Evolutionary conservation across 257 asterid genomes (phyloP).

Genomic region (Penstemon newberryi): DNA sequence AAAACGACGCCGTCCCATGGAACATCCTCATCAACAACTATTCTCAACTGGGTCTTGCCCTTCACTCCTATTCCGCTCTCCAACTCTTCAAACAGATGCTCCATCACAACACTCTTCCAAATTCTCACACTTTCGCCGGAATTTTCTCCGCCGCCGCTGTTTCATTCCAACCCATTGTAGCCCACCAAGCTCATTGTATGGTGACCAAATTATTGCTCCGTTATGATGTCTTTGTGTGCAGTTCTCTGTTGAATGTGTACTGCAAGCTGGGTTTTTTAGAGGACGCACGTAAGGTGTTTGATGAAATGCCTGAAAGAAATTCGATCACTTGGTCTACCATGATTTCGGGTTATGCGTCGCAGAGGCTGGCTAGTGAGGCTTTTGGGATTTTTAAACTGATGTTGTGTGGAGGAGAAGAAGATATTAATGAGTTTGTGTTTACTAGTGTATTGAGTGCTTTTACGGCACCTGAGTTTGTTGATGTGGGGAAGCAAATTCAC

Average conservation of each 20-base stretch:
- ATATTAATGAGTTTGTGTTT: constrained; percentile 61
- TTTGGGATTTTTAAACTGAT: constrained; percentile 48
- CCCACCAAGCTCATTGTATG: constrained; percentile 56
- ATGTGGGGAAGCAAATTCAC: constrained; percentile 65
- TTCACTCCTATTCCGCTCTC: constrained; percentile 47
- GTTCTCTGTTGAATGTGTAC: constrained; percentile 60
- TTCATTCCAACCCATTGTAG: constrained; percentile 39
- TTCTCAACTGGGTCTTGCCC: constrained; percentile 51
- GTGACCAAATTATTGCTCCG: constrained; percentile 40
- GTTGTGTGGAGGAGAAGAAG: constrained; percentile 39
- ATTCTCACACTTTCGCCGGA: constrained; percentile 72
- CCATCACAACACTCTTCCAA: constrained; percentile 40
- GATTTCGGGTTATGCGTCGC: constrained; percentile 74
- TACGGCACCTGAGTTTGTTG: constrained; percentile 38
- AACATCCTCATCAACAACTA: constrained; percentile 72
- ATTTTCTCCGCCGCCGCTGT: constrained; percentile 55
- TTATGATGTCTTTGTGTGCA: constrained; percentile 65
- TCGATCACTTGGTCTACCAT: constrained; percentile 82
- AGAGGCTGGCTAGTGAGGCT: constrained; percentile 54
- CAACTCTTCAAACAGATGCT: constrained; percentile 56
- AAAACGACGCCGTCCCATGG: constrained; percentile 60
- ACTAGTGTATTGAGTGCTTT: constrained; percentile 80
- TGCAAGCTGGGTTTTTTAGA: constrained; percentile 52
- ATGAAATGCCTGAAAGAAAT: constrained; percentile 70
- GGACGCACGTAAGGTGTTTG: constrained; percentile 65